These are phyloP conservation scores for Arthroderma sp. DNA, from an alignment of 2,329 filamentous ascomycete species.

Conservation along the genomic window DNA sequence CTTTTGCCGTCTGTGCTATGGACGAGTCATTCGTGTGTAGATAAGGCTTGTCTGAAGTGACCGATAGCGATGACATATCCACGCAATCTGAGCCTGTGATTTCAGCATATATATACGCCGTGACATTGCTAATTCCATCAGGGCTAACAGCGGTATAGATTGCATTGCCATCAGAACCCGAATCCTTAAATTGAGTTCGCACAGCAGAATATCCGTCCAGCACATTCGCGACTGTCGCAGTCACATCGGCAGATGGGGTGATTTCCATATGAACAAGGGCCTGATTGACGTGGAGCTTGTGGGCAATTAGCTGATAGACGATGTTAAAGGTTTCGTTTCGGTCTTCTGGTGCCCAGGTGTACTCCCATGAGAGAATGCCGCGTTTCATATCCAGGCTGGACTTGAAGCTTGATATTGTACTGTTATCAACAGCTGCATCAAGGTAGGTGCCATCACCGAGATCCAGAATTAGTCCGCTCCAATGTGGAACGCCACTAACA, in stretches of 20 bases:
- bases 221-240: conserved; percentile 51
- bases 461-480: conserved; percentile 47
- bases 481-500: conserved; percentile 58
- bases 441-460: conserved; percentile 41
- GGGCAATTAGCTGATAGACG: conserved; percentile 52
- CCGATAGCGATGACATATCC: conserved; percentile 29
- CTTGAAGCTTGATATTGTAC: conserved; percentile 46
- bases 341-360: conserved; percentile 48
- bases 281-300: conserved; percentile 50
- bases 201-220: conserved; percentile 57
- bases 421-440: conserved; percentile 46
- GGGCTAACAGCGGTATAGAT: conserved; percentile 56
- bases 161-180: conserved; percentile 40
- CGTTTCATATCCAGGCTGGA: conserved; percentile 50
- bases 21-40: conserved; percentile 48
- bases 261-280: conserved; percentile 49
- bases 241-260: conserved; percentile 38
- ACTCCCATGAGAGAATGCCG: conserved; percentile 51
- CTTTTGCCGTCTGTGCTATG: conserved; percentile 47
- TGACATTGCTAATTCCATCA: conserved; percentile 47
- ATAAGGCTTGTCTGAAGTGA: conserved; percentile 35
- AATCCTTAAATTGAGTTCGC: conserved; percentile 45
- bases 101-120: conserved; percentile 43
- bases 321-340: conserved; percentile 41
- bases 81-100: conserved; percentile 28